Evolutionary conservation across 2,329 filamentous ascomycete genomes (phyloP).

Genomic region (Clarireedia monteithiana): DNA sequence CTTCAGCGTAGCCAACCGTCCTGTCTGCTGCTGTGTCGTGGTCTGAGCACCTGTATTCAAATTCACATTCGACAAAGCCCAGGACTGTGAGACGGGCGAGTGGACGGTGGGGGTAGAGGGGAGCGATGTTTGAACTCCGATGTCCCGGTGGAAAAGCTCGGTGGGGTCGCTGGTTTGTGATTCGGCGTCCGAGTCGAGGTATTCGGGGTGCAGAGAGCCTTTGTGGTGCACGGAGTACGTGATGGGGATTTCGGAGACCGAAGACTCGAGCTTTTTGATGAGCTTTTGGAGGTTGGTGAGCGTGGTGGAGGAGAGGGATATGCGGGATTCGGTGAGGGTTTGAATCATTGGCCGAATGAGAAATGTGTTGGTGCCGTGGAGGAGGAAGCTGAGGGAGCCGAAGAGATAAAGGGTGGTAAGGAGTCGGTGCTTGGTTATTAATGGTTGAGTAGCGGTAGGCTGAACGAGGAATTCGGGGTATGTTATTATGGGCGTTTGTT

Average conservation of each 20-base stretch:
- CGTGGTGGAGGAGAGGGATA: slow-evolving; percentile 43
- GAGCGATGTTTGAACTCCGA: slow-evolving; percentile 68
- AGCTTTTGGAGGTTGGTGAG: slow-evolving; percentile 41
- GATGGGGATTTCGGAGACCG: slow-evolving; percentile 55
- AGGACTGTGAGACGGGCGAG: slow-evolving; percentile 15
- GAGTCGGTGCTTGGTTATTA: slow-evolving; percentile 54
- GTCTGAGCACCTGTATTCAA: not conserved
- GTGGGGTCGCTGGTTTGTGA: slow-evolving; percentile 45
- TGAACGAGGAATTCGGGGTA: slow-evolving; percentile 63
- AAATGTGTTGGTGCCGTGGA: slow-evolving; percentile 66
- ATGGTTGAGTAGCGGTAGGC: slow-evolving; percentile 45
- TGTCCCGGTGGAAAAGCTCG: slow-evolving; percentile 74
- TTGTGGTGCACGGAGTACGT: not conserved
- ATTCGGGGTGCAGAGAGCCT: slow-evolving; percentile 24
- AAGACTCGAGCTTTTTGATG: slow-evolving; percentile 42
- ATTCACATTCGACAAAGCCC: slow-evolving; percentile 22
- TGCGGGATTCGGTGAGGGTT: slow-evolving; percentile 41
- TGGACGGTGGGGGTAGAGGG: slow-evolving; percentile 34
- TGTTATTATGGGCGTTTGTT: slow-evolving; percentile 50
- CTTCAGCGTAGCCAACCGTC: slow-evolving; percentile 39
- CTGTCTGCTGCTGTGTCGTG: slow-evolving; percentile 29
- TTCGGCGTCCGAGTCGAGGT: slow-evolving; percentile 38
- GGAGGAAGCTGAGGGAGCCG: slow-evolving; percentile 48
- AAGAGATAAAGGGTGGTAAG: slow-evolving; percentile 52
- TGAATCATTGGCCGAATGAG: slow-evolving; percentile 55